phyloP scores from a whole-genome alignment of 225 moss, liverwort and hornwort genomes.

The Lunularia cruciata region DNA sequence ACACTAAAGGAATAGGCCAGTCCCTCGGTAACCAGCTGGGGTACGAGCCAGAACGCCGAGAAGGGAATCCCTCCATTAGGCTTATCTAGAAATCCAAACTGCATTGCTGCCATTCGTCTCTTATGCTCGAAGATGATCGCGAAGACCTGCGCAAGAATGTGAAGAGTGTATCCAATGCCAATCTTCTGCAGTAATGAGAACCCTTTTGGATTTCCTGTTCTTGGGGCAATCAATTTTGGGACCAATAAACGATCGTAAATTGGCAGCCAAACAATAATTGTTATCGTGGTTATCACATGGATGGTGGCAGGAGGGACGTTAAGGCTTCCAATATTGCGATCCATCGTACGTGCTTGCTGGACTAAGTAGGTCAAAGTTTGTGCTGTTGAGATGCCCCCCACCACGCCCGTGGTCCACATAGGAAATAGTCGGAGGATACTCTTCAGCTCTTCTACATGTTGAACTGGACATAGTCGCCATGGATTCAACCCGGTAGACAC shows the following conservation, averaged over 20 bases:
- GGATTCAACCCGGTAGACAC: not conserved
- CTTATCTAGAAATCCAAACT: slow-evolving; percentile 33
- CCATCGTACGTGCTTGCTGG: slow-evolving; percentile 37
- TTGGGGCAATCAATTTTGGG: slow-evolving; percentile 39
- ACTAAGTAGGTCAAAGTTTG: slow-evolving; percentile 23
- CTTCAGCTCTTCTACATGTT: slow-evolving; percentile 50
- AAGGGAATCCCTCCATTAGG: slow-evolving; percentile 48
- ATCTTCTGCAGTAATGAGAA: slow-evolving; percentile 59
- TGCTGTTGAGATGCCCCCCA: not conserved
- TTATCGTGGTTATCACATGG: slow-evolving; percentile 43
- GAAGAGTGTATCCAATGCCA: slow-evolving; percentile 46
- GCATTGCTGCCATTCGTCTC: slow-evolving; percentile 43
- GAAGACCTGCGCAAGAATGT: slow-evolving; percentile 36
- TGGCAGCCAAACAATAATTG: slow-evolving; percentile 56
- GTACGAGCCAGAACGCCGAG: slow-evolving; percentile 57
- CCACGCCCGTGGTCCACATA: slow-evolving; percentile 36
- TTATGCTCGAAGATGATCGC: slow-evolving; percentile 51
- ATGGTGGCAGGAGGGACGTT: slow-evolving; percentile 61
- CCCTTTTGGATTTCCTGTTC: slow-evolving; percentile 49
- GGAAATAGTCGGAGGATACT: slow-evolving; percentile 35
- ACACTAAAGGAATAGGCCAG: slow-evolving; percentile 44
- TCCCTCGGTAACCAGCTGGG: slow-evolving; percentile 50
- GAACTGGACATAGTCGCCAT: slow-evolving; percentile 43
- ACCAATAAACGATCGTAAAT: slow-evolving; percentile 49
- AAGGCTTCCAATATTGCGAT: slow-evolving; percentile 49